phyloP scores from a whole-genome alignment of 352 stramenopile species.

The Blastocystis sp. region DNA sequence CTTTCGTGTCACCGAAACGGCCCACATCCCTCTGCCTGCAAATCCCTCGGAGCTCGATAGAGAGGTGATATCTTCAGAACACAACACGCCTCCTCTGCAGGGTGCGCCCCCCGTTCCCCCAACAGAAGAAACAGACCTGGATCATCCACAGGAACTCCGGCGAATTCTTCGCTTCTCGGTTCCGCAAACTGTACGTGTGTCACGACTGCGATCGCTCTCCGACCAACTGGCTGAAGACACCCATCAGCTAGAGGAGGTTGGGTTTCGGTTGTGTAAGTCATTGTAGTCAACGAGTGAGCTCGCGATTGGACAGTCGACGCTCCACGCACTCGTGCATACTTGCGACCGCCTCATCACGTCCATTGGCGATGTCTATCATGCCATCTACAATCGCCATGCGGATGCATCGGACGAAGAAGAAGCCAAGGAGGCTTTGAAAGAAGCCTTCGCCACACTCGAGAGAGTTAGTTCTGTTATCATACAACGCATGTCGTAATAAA shows the following conservation, averaged over 20 bases:
- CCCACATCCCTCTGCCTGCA: neutral
- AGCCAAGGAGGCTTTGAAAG: neutral
- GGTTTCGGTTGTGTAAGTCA: neutral
- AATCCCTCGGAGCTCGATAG: neutral
- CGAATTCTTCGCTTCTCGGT: neutral
- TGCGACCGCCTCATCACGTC: neutral
- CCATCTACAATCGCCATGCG: neutral
- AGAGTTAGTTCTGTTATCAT: neutral
- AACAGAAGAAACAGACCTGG: neutral
- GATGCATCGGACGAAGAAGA: neutral
- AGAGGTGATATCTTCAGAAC: neutral
- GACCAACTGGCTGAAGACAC: neutral
- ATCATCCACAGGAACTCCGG: neutral
- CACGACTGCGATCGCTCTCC: neutral
- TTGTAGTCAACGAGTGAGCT: neutral
- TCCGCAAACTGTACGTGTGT: neutral
- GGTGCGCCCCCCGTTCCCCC: constrained; percentile 18
- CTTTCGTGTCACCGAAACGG: constrained; percentile 18
- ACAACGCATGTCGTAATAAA: constrained; percentile 7
- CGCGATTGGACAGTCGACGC: neutral
- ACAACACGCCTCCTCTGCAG: neutral
- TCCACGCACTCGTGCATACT: constrained; percentile 23
- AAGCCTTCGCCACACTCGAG: neutral
- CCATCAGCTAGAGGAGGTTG: neutral
- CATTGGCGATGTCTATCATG: constrained; percentile 10